Base-by-base conservation (phyloP, 2,329 filamentous ascomycete genomes). In the Dactylella cylindrospora region DNA sequence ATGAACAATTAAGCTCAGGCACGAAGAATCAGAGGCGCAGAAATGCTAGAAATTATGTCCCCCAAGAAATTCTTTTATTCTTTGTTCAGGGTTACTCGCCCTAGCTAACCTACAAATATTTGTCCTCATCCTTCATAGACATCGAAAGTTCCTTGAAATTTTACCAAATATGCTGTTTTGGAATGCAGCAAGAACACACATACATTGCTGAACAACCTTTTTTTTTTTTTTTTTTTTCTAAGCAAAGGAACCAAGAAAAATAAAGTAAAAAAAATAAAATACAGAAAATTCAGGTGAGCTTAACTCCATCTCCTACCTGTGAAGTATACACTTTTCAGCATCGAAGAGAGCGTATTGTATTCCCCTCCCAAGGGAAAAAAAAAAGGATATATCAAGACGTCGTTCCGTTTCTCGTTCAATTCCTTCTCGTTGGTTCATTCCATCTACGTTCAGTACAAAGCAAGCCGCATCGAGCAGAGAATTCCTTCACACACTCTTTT, bases 11-110 rank as follows among this genome's bases (percentile, higher is more conserved):
- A 62, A 62, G 49, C 57, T 62, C 49, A 62, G 57, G 54, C 57
- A 62, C 57, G 57, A 62, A 62, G 54, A 62, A 54, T 49, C 57
- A 62, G 49, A 62, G 49, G 57, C 50, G 57, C 57, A 62, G 57
- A 62, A n/a, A 62, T 62, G 43, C 57, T 46, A 49, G 47, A 43
- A 36, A 19, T 62, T 29, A 38, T 38, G 53, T 49, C 36, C 43
- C 43, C 9, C 49, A 53, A 53, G 50, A 53, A 62, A 52, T 62
- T 47, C 47, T 61, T 52, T 23, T 62, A n/a, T 62, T 36, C 50
- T 62, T 49, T 62, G 53, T 50, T 62, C 57, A 49, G 53, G 29
- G 33, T 47, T 41, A 49, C 49, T 43, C 57, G 54, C 57, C 57
- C 57, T 62, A 43, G 57, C 57, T 62, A 43, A 49, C 41, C 49